Evolutionary conservation across 257 asterid genomes (phyloP).

Genomic region (Gardenia jasminoides): DNA sequence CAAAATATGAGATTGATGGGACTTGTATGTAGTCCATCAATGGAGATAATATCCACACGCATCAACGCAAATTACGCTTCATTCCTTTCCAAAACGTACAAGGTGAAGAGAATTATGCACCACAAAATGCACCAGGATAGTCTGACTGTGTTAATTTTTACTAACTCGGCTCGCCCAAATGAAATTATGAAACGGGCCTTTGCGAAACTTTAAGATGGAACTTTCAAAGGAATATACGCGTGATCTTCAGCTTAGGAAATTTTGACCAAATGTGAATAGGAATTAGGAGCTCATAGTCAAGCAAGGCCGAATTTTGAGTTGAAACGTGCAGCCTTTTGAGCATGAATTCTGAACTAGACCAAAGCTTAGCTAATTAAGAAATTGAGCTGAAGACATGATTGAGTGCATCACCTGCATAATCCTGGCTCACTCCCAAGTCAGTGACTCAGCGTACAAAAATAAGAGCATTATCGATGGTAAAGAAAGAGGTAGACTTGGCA

Average conservation of each 20-base stretch:
- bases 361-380: not conserved
- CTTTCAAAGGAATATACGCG: not conserved
- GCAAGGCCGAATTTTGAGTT: not conserved
- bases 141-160: too few species aligned
- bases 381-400: not conserved
- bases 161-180: too few species aligned
- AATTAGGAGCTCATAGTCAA: not conserved
- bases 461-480: not conserved
- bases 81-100: too few species aligned
- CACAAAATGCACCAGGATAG: too few species aligned
- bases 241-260: not conserved
- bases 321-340: not conserved
- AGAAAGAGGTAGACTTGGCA: conserved; percentile 12
- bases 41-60: too few species aligned
- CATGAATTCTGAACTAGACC: not conserved
- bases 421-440: not conserved
- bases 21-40: too few species aligned
- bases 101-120: too few species aligned
- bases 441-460: conserved; percentile 10
- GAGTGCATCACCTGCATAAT: not conserved
- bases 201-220: not conserved
- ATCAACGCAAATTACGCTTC: too few species aligned
- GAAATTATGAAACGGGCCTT: not conserved
- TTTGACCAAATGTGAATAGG: not conserved
- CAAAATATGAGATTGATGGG: too few species aligned